These are phyloP conservation scores for Penicillium sp. DNA, from an alignment of 2,329 filamentous ascomycete genomes.

Conservation along the genomic window DNA sequence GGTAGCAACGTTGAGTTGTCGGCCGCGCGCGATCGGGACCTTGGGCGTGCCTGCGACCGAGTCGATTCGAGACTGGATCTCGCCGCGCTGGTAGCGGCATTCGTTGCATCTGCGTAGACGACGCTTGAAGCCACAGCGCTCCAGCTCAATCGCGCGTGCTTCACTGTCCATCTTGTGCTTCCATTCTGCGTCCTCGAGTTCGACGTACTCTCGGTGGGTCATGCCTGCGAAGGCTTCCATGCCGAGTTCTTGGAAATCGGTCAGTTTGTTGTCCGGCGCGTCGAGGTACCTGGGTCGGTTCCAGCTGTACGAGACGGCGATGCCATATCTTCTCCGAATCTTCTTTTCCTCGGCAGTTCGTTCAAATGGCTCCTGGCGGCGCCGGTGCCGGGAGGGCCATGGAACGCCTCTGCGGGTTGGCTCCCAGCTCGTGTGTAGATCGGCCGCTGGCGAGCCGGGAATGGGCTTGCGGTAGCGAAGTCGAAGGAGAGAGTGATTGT, in stretches of 20 bases:
- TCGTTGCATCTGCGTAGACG: slow-evolving; percentile 12
- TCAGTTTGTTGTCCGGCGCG: not conserved
- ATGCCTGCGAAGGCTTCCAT: slow-evolving; percentile 1
- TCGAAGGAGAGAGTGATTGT: slow-evolving; percentile 9
- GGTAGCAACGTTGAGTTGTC: slow-evolving; percentile 1
- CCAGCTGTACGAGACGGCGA: not conserved
- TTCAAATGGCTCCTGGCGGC: not conserved
- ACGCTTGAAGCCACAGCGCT: slow-evolving; percentile 8
- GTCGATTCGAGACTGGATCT: not conserved
- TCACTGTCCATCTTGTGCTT: slow-evolving; percentile 5
- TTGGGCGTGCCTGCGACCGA: not conserved
- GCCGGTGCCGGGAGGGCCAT: not conserved
- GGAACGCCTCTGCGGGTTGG: not conserved
- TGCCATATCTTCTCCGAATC: slow-evolving; percentile 6
- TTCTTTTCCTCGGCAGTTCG: not conserved
- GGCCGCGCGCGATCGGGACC: not conserved
- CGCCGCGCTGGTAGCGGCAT: slow-evolving; percentile 4
- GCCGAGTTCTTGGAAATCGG: slow-evolving; percentile 1
- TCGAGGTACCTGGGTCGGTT: not conserved
- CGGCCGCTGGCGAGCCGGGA: slow-evolving; percentile 4
- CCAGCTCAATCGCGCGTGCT: slow-evolving; percentile 1
- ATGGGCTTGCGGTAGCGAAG: slow-evolving; percentile 12
- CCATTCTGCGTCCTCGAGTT: slow-evolving; percentile 1
- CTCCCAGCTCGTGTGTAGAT: slow-evolving; percentile 3
- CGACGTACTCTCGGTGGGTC: not conserved